phyloP scores from a whole-genome alignment of 2,329 filamentous ascomycete species.

The Harringtonia aguacate region DNA sequence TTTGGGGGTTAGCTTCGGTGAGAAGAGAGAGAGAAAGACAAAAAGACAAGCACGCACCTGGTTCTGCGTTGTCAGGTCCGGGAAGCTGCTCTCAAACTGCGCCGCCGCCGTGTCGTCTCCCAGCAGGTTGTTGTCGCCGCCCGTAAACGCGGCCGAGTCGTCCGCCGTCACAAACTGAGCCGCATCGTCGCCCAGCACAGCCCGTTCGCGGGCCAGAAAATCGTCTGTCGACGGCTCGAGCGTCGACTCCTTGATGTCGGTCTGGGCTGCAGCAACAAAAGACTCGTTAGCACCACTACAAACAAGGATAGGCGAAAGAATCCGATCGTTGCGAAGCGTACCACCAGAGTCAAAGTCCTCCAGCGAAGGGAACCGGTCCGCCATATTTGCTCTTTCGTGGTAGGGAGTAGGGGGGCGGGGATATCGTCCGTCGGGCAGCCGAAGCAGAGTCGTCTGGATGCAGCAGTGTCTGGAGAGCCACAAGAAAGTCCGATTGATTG shows the following conservation, averaged over 20 bases:
- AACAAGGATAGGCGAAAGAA: conserved; percentile 7
- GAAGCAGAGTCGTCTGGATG: too few species aligned
- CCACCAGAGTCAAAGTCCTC: conserved; percentile 65
- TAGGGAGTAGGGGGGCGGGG: conserved; percentile 3
- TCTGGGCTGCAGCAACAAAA: conserved; percentile 45
- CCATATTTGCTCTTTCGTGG: conserved; percentile 40
- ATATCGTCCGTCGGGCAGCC: not conserved
- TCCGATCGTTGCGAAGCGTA: conserved; percentile 23
- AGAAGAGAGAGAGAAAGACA: not conserved
- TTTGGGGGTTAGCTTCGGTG: not conserved
- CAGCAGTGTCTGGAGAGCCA: too few species aligned
- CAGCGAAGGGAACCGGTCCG: conserved; percentile 67
- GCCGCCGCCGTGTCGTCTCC: conserved; percentile 46
- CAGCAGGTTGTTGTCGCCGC: conserved; percentile 61
- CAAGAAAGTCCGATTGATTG: too few species aligned
- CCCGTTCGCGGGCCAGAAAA: conserved; percentile 87
- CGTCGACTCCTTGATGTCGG: conserved; percentile 48
- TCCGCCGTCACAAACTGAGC: conserved; percentile 74
- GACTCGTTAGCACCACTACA: conserved; percentile 8
- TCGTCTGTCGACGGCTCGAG: conserved; percentile 58
- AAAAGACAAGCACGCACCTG: conserved; percentile 40
- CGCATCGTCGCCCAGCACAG: conserved; percentile 83
- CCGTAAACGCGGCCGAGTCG: conserved; percentile 38
- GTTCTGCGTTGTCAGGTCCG: conserved; percentile 59
- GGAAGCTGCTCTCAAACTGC: conserved; percentile 81